phyloP scores from a whole-genome alignment of 163 green algal genomes.

The Scenedesmus sp. region DNA sequence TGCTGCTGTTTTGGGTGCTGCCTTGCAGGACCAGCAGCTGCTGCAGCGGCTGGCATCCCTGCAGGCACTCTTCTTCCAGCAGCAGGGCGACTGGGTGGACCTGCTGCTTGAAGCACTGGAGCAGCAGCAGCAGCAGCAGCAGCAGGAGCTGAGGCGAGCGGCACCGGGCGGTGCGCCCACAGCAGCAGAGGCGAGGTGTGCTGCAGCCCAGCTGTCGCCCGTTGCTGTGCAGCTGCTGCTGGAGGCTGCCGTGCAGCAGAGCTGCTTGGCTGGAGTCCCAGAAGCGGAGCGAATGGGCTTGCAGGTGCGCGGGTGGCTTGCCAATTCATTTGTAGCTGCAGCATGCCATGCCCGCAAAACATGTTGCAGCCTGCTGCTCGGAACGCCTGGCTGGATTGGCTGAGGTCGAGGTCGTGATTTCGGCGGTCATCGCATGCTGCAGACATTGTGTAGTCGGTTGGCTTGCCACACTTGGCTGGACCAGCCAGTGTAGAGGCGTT shows the following conservation, averaged over 20 bases:
- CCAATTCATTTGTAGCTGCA: not conserved
- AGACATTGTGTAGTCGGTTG: no score
- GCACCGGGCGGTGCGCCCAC: not conserved
- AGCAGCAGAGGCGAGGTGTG: not conserved
- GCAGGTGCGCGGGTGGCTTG: not conserved
- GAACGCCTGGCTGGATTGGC: no score
- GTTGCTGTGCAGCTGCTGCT: constrained; percentile 45
- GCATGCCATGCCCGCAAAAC: not conserved
- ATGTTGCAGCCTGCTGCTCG: no score
- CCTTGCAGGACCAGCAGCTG: constrained; percentile 32
- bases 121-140: not conserved
- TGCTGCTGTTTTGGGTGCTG: not conserved
- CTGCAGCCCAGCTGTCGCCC: not conserved
- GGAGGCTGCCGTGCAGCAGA: constrained; percentile 45
- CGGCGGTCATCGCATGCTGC: no score
- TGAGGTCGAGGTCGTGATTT: no score
- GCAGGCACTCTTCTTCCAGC: constrained; percentile 49
- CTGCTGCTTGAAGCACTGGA: constrained; percentile 33
- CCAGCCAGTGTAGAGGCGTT: no score
- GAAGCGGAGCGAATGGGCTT: constrained; percentile 1
- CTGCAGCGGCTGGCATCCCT: constrained; percentile 4
- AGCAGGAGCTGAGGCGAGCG: not conserved
- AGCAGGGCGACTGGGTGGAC: constrained; percentile 46
- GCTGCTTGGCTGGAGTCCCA: constrained; percentile 1
- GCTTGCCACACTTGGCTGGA: no score